Conservation (phyloP, 352 stramenopile species). For the Phytophthora macrochlamydospora region DNA sequence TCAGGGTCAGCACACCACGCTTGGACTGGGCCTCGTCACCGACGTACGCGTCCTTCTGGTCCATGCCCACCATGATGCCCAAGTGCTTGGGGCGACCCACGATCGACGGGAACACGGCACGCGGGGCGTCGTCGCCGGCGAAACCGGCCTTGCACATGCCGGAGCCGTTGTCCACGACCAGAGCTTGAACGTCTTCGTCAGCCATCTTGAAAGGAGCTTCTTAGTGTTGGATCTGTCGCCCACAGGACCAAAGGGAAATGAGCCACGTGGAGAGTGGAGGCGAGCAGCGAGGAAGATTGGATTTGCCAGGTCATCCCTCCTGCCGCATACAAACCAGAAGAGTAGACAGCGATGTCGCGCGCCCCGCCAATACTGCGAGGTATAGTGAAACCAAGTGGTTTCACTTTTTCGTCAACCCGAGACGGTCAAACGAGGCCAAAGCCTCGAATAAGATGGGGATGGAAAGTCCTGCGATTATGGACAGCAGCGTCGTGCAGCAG, state of each 20-base stretch:
- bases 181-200: constrained; percentile 68
- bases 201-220: constrained; percentile 47
- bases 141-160: constrained; percentile 99
- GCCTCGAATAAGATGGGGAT: neutral
- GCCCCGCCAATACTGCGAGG: neutral
- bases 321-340: neutral
- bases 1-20: constrained; percentile 92
- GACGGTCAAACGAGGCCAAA: neutral
- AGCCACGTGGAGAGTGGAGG: constrained; percentile 22
- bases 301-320: constrained; percentile 25
- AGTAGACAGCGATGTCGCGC: constrained; percentile 14
- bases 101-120: constrained; percentile 97
- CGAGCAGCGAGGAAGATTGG: neutral
- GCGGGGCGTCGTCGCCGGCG: constrained; percentile 96
- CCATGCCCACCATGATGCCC: constrained; percentile 98
- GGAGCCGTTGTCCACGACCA: constrained; percentile 97
- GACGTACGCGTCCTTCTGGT: constrained; percentile 95
- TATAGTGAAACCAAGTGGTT: constrained; percentile 33
- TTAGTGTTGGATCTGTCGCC: constrained; percentile 24
- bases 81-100: constrained; percentile 96
- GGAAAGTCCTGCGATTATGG: neutral
- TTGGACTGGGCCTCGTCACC: constrained; percentile 94
- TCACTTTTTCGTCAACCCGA: constrained; percentile 1
- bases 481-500: neutral
- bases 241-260: constrained; percentile 40